Evolutionary conservation across 2,329 filamentous ascomycete genomes (phyloP), one percentile per base, ranked within the genome.

Genomic region (Fusarium humuli): DNA sequence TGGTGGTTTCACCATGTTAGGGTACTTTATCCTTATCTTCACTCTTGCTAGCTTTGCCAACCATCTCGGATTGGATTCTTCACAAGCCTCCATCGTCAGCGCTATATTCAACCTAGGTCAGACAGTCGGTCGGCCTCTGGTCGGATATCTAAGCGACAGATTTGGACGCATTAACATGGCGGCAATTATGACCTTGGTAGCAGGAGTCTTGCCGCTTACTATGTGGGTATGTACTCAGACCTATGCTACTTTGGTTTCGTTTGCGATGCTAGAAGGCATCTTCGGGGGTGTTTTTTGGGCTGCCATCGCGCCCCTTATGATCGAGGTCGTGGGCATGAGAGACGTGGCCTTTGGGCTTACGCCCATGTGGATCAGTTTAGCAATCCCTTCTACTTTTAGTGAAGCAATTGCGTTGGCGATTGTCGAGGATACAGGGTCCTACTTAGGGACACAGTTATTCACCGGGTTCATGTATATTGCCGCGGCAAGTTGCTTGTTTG

Each of bases 151-250:
- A 62, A 92, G 88, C 61, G 93, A 95, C 77, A 81, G 79, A 3
- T 84, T 90, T 14, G 92, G 93, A 0, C 85, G 92, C 13, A 86
- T 95, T 71, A 94, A 94, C 75, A 90, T 94, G 80, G 90, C 91
- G 1, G 85, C 82, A 4, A 75, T 87, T 2, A 88, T 89, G 77
- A 93, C 91, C 0, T 85, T 92, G 30, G 76, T 90, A 6, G 86
- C 87, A 3, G 90, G 88, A 8, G 62, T 94, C 3, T 87, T 92
- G 40, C 86, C 87, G 34, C 84, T 94, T 46, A 85, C 91, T 23
- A 84, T 95, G 37, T 95, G 92, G 92, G 88, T 90, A 60, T 91
- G 91, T 3, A 87, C 88, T 42, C 86, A 85, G 69, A 77, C 76
- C 14, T 92, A 89, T 68, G 90, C 88, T 2, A 87, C 92, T 1